Base-by-base conservation (phyloP, 139 green algal species). In the Trebouxia sp. region DNA sequence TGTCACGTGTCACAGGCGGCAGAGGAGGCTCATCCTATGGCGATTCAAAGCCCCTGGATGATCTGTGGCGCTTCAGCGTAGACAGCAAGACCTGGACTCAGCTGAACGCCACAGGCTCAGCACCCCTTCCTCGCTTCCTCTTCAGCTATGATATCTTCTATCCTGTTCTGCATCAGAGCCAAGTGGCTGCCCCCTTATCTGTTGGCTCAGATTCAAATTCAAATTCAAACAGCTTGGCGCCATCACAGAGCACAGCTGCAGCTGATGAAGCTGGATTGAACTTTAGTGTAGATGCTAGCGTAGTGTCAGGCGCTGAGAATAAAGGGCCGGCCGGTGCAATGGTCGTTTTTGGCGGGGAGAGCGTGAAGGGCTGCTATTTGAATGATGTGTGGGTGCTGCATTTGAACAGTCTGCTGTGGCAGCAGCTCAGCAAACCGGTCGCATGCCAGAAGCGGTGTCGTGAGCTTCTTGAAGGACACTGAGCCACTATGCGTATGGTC, bases 301-400 rank as follows among this genome's bases (percentile, higher is more conserved):
- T 6, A 5, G 65, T 15, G 6, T 7, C 11, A 20, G 35, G 20
- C 24, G 65, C 15, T 24, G 14, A 35, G n/a, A 20, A 32, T 11
- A 32, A 37, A 17, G 37, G 66, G 41, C 26, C 43, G 14, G 43
- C 69, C n/a, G 42, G 56, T 10, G 39, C 38, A 6, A 47, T 82
- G 39, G 41, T 82, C 8, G 58, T 82, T 30, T 82, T 82, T 82
- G 77, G 77, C 6, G 77, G 77, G 17, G 56, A 75, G 39, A 58
- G 24, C 2, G 9, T 43, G 8, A 6, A 65, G 0, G 56, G 20
- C 8, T 82, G 77, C 58, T 82, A 82, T 42, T 41, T 82, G 41
- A 56, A 82, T 53, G 77, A 82, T 75, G 56, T 75, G 11, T 82
- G 77, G 77, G 56, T 62, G 2, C 35, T 75, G 28, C 47, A 70